Evolutionary conservation across 768 basidiomycete genomes (phyloP).

Genomic region (Rhodosporidiobolus odoratus): DNA sequence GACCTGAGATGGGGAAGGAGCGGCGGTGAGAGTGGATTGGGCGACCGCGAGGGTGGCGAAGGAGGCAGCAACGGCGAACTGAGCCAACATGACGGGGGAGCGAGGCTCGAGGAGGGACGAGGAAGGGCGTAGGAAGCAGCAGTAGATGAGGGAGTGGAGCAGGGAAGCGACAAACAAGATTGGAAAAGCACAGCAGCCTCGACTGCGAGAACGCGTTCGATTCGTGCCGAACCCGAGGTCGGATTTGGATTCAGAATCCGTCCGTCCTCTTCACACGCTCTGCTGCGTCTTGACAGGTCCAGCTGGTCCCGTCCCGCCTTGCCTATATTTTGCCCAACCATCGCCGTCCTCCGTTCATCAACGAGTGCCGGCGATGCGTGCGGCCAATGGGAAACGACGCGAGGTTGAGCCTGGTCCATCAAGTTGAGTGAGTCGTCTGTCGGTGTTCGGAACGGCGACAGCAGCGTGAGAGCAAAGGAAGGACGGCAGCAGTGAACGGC

Average conservation of each 20-base stretch:
- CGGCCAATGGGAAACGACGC: no score
- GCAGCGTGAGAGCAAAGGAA: neutral
- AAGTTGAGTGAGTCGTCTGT: no score
- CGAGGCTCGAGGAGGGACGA: neutral
- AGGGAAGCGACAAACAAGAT: neutral
- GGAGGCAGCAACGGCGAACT: neutral
- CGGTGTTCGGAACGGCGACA: no score
- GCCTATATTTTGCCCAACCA: no score
- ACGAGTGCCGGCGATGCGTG: no score
- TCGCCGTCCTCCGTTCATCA: no score
- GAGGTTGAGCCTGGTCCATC: no score
- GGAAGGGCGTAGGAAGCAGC: neutral
- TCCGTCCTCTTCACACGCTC: no score
- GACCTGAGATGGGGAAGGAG: conserved; percentile 14
- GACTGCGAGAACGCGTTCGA: neutral
- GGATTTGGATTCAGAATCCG: no score
- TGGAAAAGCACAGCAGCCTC: neutral
- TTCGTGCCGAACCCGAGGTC: neutral
- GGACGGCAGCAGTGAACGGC: neutral
- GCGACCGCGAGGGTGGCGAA: neutral
- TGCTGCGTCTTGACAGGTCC: no score
- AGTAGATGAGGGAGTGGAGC: neutral
- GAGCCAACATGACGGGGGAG: neutral
- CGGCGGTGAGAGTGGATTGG: conserved; percentile 16
- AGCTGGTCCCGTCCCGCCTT: no score